Percentiles rank a stretch among this genome's conserved stretches.
These are phyloP conservation scores for Leccinellum albellum DNA, from an alignment of 768 basidiomycete species.

Conservation along the genomic window DNA sequence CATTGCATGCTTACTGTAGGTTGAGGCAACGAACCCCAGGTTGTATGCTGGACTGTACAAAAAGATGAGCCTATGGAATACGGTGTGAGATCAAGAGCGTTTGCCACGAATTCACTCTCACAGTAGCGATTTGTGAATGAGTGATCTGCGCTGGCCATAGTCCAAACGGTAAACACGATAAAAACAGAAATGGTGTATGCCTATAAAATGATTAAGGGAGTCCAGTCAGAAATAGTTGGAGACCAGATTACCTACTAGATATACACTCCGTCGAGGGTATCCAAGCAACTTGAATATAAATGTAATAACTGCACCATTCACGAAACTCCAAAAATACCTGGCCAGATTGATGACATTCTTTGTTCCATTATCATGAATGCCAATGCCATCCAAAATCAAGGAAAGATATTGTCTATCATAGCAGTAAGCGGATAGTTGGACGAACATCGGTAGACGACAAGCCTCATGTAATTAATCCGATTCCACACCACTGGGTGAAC, in stretches of 20 bases:
- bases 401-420: slow-evolving; percentile 5
- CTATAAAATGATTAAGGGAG: neutral
- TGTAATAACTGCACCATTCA: neutral
- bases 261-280: too few relatives aligned
- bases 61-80: slow-evolving; percentile 8
- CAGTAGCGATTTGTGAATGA: slow-evolving; percentile 5
- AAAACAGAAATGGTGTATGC: neutral
- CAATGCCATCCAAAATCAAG: slow-evolving; percentile 13
- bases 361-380: slow-evolving; percentile 12
- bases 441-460: too few relatives aligned
- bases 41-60: neutral
- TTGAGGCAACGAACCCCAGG: slow-evolving; percentile 6
- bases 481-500: slow-evolving; percentile 10
- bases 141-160: slow-evolving; percentile 12
- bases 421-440: neutral
- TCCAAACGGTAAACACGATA: slow-evolving; percentile 16
- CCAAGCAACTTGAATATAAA: neutral
- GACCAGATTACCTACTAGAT: too few relatives aligned
- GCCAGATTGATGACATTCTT: slow-evolving; percentile 14
- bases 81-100: neutral
- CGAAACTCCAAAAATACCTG: slow-evolving; percentile 1
- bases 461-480: slow-evolving; percentile 8
- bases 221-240: neutral
- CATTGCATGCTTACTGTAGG: neutral
- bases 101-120: neutral